Base-by-base conservation (phyloP, 164 flowering plant genomes). In the Magnolia officinalis region DNA sequence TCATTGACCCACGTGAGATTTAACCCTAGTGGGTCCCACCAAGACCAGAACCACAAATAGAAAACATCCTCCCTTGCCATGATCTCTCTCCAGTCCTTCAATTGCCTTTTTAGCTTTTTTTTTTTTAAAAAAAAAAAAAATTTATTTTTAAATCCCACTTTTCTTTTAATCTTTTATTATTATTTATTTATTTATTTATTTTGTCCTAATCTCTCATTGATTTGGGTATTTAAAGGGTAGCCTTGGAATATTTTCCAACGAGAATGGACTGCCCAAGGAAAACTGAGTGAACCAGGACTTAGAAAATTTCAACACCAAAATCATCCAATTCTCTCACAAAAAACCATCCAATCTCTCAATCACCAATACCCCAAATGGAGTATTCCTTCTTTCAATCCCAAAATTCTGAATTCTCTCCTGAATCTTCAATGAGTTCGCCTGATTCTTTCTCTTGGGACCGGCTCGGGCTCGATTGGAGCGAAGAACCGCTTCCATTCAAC, bases 401-500 rank as follows among this genome's bases (percentile, higher is more conserved):
- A 8, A 20, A 14, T 10, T 69, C 72, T 11, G 85, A 82, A 76
- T 74, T 81, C 13, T 74, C 81, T 1, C 74, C 80, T 6, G 76
- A 83, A 16, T 87, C 88, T 19, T 73, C 66, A 50, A 23, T 78
- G 0, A 72, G 64, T 4, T 80, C 85, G 1, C 70, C 67, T 0
- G 83, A 78, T 2, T 73, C 66, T 29, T 74, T 77, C 63, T 31
- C 80, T 1, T 67, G 76, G 59, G 78, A 77, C 2, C 63, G 59
- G 52, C 37, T 61, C 75, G 49, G 37, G 21, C 50, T 50, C 74
- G 21, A 51, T 5, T 37, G 45, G 45, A 37, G 45, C 10, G 74
- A 29, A 31, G 49, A 76, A 59, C n/a, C 71, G 0, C 85, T 89
- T 8, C 91, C 93, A 0, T 88, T 89, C 84, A 82, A 89, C 50